Evolutionary conservation across 2,329 filamentous ascomycete species (phyloP).

Genomic region (Botrytis galanthina): DNA sequence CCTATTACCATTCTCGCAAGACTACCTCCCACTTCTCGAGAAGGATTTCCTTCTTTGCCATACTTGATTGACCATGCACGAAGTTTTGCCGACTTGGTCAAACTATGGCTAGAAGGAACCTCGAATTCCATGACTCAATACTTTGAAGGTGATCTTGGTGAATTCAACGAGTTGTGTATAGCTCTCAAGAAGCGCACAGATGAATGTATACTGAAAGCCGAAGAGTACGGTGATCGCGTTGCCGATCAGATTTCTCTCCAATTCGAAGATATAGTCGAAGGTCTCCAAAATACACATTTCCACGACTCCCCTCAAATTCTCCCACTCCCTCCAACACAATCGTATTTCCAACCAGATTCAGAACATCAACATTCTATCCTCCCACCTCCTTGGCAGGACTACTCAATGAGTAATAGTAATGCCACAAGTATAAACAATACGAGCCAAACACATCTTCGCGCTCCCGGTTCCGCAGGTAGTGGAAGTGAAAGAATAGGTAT

Average conservation of each 20-base stretch:
- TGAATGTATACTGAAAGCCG: slow-evolving; percentile 37
- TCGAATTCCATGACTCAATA: slow-evolving; percentile 23
- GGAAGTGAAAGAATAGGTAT: slow-evolving; percentile 22
- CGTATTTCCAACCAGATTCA: background rate
- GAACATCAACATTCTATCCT: slow-evolving; percentile 20
- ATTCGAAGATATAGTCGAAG: slow-evolving; percentile 36
- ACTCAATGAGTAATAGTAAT: slow-evolving; percentile 14
- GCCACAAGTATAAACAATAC: slow-evolving; percentile 1
- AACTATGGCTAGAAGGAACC: slow-evolving; percentile 68
- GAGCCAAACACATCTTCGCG: slow-evolving; percentile 2
- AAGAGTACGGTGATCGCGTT: slow-evolving; percentile 27
- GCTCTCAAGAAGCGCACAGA: slow-evolving; percentile 36
- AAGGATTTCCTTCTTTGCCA: slow-evolving; percentile 90
- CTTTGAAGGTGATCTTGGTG: slow-evolving; percentile 36
- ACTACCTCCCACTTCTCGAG: slow-evolving; percentile 73
- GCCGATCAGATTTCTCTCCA: slow-evolving; percentile 31
- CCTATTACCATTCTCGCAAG: slow-evolving; percentile 86
- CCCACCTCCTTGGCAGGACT: slow-evolving; percentile 26
- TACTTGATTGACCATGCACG: slow-evolving; percentile 88
- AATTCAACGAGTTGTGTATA: slow-evolving; percentile 38
- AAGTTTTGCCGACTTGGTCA: slow-evolving; percentile 79
- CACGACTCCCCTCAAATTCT: slow-evolving; percentile 4
- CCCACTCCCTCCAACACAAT: background rate
- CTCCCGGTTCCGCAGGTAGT: slow-evolving; percentile 32
- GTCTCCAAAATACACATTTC: slow-evolving; percentile 26